These are phyloP conservation scores for Mortierella antarctica DNA, from an alignment of 192 early-diverging fungal genomes.

Conservation along the genomic window DNA sequence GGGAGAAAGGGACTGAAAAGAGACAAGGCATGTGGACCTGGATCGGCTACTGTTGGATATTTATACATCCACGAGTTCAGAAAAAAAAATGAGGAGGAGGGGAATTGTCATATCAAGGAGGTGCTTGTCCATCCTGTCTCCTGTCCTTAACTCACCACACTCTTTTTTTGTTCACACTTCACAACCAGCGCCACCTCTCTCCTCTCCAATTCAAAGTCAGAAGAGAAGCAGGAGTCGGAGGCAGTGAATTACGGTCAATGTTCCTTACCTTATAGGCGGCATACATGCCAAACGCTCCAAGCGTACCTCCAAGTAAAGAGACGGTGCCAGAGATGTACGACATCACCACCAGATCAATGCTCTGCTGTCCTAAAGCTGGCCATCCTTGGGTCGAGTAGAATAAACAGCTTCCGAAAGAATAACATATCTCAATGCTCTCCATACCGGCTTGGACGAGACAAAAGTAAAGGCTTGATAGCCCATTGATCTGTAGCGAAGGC, in stretches of 20 bases:
- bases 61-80: too few species aligned
- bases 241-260: background rate
- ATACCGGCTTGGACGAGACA: constrained; percentile 34
- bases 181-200: background rate
- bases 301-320: constrained; percentile 25
- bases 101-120: background rate
- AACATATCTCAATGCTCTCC: constrained; percentile 25
- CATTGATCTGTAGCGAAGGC: constrained; percentile 15
- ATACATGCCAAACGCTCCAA: constrained; percentile 41
- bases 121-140: background rate
- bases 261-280: constrained; percentile 39
- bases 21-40: too few species aligned
- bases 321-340: constrained; percentile 42
- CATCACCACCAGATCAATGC: constrained; percentile 30
- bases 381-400: constrained; percentile 40
- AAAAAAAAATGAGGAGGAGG: too few species aligned
- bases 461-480: constrained; percentile 38
- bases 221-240: background rate
- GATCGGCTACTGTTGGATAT: too few species aligned
- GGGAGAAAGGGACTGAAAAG: too few species aligned
- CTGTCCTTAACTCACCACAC: background rate
- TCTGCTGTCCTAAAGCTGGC: constrained; percentile 43
- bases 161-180: background rate
- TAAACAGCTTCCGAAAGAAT: constrained; percentile 23
- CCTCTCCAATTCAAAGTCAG: background rate